Base-by-base conservation (phyloP, 2,329 filamentous ascomycete species). In the Cladophialophora bantiana region DNA sequence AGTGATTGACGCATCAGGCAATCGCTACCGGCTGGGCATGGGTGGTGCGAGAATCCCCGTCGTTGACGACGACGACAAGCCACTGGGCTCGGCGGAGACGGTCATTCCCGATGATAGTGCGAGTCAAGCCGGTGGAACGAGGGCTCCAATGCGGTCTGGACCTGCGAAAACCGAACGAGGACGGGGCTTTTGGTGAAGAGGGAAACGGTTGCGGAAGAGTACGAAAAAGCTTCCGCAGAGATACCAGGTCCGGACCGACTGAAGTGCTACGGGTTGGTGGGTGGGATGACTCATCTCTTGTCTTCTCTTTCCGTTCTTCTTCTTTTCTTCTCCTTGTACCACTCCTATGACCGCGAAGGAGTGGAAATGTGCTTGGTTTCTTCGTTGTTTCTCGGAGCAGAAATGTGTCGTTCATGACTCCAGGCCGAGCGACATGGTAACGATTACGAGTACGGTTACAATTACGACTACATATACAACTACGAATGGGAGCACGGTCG, bases 61-160 rank as follows among this genome's bases (percentile, higher is more conserved):
- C 10, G 53, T 59, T n/a, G 58, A 60, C 18, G 58, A 60, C 7
- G 36, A 57, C 18, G 56, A 42, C 35, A 26, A 58, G 18, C n/a
- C 40, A 10, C 7, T 52, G 36, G 40, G 34, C 26, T 57, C 50
- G 18, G 35, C 53, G 20, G 55, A 60, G 10, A 57, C 66, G 12
- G 45, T 73, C 15, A 26, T 58, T 20, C 72, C 71, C n/a, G 70
- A 71, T 48, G 71, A 74, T 31, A 74, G 72, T 62, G 71, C 71
- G 3, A 74, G 70, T 58, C 70, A 73, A 45, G 61, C 52, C 32
- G 70, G 68, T 42, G 53, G 59, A 20, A 7, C 18, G n/a, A 48
- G 18, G 18, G 18, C 45, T 4, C 45, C n/a, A 2, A 4, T 31
- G 20, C 45, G 18, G 20, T 50, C 20, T 26, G 20, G 18, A 20